phyloP scores from a whole-genome alignment of 257 asterid species.

The Solanum ossicruentum region DNA sequence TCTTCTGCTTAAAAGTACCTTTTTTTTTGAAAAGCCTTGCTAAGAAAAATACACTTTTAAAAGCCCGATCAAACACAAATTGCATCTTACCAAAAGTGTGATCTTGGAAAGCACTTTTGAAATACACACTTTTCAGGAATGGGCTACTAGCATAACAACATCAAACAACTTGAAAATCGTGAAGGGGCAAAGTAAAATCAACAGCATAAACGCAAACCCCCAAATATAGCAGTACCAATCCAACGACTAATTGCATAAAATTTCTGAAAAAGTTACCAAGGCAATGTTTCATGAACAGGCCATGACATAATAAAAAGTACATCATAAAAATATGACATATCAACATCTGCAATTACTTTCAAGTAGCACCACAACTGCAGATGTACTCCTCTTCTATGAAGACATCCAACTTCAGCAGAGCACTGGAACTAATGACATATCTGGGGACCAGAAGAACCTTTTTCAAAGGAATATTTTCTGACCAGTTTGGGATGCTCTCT shows the following conservation, averaged over 20 bases:
- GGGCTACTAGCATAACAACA: no score
- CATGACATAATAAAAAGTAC: background rate
- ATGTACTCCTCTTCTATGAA: constrained; percentile 8
- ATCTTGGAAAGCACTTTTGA: no score
- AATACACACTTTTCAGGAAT: no score
- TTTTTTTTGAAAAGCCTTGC: no score
- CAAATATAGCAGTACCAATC: background rate
- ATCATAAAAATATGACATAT: background rate
- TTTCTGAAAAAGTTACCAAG: background rate
- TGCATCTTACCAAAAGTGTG: no score
- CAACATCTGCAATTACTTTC: background rate
- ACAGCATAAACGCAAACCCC: background rate
- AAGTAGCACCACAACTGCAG: background rate
- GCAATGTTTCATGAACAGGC: background rate
- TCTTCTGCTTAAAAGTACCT: no score
- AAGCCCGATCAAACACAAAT: no score
- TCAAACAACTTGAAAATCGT: no score
- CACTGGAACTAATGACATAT: constrained; percentile 1
- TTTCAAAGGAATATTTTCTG: constrained; percentile 6
- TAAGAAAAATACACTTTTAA: no score
- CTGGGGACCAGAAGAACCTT: constrained; percentile 38
- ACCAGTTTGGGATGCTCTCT: constrained; percentile 24
- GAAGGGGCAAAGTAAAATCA: background rate
- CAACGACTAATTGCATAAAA: background rate
- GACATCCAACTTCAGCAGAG: constrained; percentile 27